Percentiles rank a stretch among this genome's conserved stretches.
Conservation (phyloP, 768 basidiomycete genomes). For the Grammothele lineata region DNA sequence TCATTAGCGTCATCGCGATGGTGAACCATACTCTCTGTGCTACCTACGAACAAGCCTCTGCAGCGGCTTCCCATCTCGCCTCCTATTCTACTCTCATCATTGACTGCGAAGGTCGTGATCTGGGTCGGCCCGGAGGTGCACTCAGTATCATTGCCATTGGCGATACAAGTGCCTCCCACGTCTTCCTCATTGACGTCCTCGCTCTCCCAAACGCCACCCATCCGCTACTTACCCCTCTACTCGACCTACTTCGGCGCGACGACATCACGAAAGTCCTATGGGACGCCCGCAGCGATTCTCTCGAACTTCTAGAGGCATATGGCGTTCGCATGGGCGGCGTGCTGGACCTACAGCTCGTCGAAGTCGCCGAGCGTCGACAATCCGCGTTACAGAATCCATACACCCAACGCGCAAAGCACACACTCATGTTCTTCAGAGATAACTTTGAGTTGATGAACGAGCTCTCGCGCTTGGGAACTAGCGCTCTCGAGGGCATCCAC, state of each 20-base stretch:
- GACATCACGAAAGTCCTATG: slow-evolving; percentile 36
- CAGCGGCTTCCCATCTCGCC: slow-evolving; percentile 1
- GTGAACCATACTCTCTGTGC: slow-evolving; percentile 4
- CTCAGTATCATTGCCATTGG: slow-evolving; percentile 38
- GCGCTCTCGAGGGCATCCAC: slow-evolving; percentile 25
- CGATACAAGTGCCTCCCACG: slow-evolving; percentile 29
- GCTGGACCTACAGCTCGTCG: slow-evolving; percentile 39
- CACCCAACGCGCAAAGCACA: slow-evolving; percentile 16
- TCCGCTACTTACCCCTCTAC: slow-evolving; percentile 22
- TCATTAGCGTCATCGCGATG: no score
- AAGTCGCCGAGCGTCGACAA: slow-evolving; percentile 18
- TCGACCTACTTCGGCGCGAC: slow-evolving; percentile 27
- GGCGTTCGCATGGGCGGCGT: slow-evolving; percentile 28
- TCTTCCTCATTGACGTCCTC: slow-evolving; percentile 38
- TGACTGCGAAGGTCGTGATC: slow-evolving; percentile 39
- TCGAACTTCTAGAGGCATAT: slow-evolving; percentile 30
- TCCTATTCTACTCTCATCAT: slow-evolving; percentile 25
- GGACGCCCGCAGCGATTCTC: slow-evolving; percentile 39
- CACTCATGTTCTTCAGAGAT: slow-evolving; percentile 18
- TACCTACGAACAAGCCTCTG: slow-evolving; percentile 1
- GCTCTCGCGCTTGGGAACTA: neutral
- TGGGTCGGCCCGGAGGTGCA: slow-evolving; percentile 30
- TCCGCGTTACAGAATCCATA: neutral
- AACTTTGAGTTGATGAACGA: neutral
- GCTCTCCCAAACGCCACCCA: slow-evolving; percentile 18